Percentiles rank a stretch among this genome's conserved stretches.
These are phyloP conservation scores for Exophiala viscosa DNA, from an alignment of 2,329 filamentous ascomycete species.

Conservation along the genomic window DNA sequence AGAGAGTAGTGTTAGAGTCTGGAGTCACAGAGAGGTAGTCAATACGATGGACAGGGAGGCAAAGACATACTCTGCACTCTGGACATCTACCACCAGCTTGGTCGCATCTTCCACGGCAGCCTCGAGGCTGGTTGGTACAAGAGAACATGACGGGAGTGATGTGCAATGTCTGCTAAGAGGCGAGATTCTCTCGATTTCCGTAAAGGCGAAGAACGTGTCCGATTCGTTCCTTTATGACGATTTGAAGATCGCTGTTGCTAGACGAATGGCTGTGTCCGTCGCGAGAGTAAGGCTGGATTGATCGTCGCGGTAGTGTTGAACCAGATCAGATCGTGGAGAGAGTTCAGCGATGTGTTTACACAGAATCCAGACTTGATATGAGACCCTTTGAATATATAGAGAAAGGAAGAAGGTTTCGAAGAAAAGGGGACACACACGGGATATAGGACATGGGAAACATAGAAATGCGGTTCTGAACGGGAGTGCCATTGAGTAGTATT, in stretches of 20 bases:
- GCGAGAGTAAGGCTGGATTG: not conserved
- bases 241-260: too few relatives aligned
- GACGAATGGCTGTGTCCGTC: not conserved
- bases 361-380: not conserved
- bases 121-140: conserved; percentile 46
- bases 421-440: not conserved
- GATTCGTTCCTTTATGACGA: too few relatives aligned
- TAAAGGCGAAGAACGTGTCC: too few relatives aligned
- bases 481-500: not conserved
- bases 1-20: conserved; percentile 10
- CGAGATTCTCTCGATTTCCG: too few relatives aligned
- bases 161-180: conserved; percentile 2
- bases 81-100: conserved; percentile 41
- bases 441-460: not conserved
- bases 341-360: not conserved
- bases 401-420: not conserved
- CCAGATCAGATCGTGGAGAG: not conserved
- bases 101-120: conserved; percentile 46
- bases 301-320: not conserved
- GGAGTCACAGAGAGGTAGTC: not conserved
- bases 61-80: conserved; percentile 42
- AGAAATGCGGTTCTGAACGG: not conserved
- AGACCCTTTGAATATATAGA: not conserved
- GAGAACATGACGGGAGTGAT: conserved; percentile 40
- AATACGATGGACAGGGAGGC: not conserved